phyloP scores from a whole-genome alignment of 345 rosid species.

The Anacardium occidentale region DNA sequence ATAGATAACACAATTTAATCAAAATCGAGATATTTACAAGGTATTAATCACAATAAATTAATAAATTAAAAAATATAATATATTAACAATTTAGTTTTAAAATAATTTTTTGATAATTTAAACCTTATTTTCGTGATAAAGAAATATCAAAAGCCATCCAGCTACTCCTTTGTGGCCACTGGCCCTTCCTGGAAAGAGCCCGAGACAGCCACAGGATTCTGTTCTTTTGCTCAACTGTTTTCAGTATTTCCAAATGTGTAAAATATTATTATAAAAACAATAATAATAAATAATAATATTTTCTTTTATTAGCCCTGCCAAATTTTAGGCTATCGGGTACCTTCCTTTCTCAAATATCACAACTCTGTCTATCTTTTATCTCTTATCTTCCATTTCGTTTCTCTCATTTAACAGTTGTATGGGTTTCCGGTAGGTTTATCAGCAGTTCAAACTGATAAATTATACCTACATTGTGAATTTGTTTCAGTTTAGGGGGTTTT shows the following conservation, averaged over 20 bases:
- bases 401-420: slow-evolving; percentile 7
- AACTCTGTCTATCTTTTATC: slow-evolving; percentile 10
- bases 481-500: too few relatives aligned
- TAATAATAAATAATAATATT: not conserved
- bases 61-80: too few relatives aligned
- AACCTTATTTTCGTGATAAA: too few relatives aligned
- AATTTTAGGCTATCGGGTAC: slow-evolving; percentile 32
- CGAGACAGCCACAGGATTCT: slow-evolving; percentile 66
- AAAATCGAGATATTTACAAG: too few relatives aligned
- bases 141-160: too few relatives aligned
- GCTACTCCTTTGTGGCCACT: too few relatives aligned
- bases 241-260: slow-evolving; percentile 26
- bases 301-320: slow-evolving; percentile 43
- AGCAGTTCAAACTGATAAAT: slow-evolving; percentile 43
- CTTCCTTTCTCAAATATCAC: slow-evolving; percentile 60
- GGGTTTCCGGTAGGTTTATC: slow-evolving; percentile 32
- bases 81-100: too few relatives aligned
- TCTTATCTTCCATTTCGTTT: slow-evolving; percentile 13
- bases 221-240: slow-evolving; percentile 43
- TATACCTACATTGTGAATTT: slow-evolving; percentile 43
- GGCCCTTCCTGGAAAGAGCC: slow-evolving; percentile 40
- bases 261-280: not conserved
- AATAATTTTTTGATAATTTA: too few relatives aligned
- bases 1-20: too few relatives aligned
- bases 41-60: too few relatives aligned